Percentiles rank a stretch among this genome's conserved stretches.
These are phyloP conservation scores for Jackrogersella multiformis DNA, from an alignment of 495 filamentous ascomycete species.

Conservation along the genomic window DNA sequence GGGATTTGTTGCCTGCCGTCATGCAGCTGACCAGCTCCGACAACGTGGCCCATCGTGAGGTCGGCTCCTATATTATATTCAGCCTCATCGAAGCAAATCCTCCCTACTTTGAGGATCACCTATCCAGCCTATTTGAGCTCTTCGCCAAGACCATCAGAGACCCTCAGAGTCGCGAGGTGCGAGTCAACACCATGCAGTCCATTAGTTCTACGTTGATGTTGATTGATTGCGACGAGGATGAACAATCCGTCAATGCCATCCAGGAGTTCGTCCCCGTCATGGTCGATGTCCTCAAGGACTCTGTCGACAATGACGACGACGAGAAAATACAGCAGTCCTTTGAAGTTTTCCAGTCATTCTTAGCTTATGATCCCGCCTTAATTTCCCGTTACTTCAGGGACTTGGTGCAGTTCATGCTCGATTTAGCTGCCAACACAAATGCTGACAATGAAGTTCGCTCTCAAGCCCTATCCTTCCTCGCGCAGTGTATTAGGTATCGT, in stretches of 20 bases:
- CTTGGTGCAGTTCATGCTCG: conserved; percentile 92
- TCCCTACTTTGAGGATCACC: conserved; percentile 78
- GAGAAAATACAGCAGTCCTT: conserved; percentile 88
- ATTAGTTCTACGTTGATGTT: conserved; percentile 88
- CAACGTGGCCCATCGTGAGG: conserved; percentile 82
- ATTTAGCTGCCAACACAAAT: conserved; percentile 76
- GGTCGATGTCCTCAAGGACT: conserved; percentile 87
- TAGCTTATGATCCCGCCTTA: conserved; percentile 87
- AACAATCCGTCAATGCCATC: conserved; percentile 73
- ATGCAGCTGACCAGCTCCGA: conserved; percentile 74
- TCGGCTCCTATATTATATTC: conserved; percentile 91
- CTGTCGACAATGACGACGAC: conserved; percentile 80
- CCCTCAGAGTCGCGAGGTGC: conserved; percentile 87
- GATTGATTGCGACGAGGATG: conserved; percentile 85
- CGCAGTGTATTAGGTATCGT: conserved; percentile 89
- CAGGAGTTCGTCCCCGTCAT: conserved; percentile 83
- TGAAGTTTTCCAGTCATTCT: conserved; percentile 95
- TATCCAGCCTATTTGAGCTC: conserved; percentile 78
- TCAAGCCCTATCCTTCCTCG: conserved; percentile 92
- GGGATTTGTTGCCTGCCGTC: conserved; percentile 78
- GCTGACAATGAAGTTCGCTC: conserved; percentile 84
- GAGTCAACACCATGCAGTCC: conserved; percentile 94
- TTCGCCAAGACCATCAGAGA: conserved; percentile 90
- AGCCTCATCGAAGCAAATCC: conserved; percentile 88
- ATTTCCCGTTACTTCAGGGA: conserved; percentile 88